Conservation (phyloP, 495 filamentous ascomycete species). For the Cladorrhinum samala region DNA sequence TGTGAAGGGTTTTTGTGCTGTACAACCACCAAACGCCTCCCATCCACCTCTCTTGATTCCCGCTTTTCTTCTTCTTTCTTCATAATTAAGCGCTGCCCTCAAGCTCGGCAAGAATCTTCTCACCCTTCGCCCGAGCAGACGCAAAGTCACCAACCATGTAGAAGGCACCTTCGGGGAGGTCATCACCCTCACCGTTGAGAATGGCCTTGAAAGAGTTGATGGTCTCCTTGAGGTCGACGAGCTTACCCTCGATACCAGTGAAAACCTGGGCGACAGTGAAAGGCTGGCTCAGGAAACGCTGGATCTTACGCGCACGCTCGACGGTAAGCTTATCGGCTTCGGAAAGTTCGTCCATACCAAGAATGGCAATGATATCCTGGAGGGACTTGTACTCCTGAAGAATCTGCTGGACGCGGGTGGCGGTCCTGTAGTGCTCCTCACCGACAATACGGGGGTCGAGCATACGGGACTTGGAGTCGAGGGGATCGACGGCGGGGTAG, state of each 20-base stretch:
- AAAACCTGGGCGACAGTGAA: conserved; percentile 99
- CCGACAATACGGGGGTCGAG: conserved; percentile 97
- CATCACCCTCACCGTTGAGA: conserved; percentile 89
- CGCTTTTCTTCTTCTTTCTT: conserved; percentile 30
- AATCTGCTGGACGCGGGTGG: conserved; percentile 94
- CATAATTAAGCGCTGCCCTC: conserved; percentile 61
- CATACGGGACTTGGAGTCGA: conserved; percentile 99
- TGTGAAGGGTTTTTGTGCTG: neutral
- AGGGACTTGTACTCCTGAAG: conserved; percentile 99
- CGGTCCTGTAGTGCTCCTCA: conserved; percentile 93
- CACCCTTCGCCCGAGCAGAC: conserved; percentile 90
- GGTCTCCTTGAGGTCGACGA: conserved; percentile 98
- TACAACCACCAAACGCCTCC: neutral
- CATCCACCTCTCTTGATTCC: neutral
- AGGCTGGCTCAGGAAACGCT: conserved; percentile 98
- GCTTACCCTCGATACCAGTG: conserved; percentile 96
- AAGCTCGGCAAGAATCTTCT: conserved; percentile 98
- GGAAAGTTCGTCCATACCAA: conserved; percentile 99
- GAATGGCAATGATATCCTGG: conserved; percentile 99
- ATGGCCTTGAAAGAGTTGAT: conserved; percentile 96
- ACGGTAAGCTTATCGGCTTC: conserved; percentile 99
- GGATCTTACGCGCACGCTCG: conserved; percentile 99
- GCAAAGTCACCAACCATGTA: conserved; percentile 98
- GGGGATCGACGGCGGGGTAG: conserved; percentile 99
- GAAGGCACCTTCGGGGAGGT: conserved; percentile 92